A percentile compares a stretch with the other conserved stretches of the same genome.
These are phyloP conservation scores for Bryoglossum gracile DNA, from an alignment of 495 filamentous ascomycete genomes.

Conservation along the genomic window DNA sequence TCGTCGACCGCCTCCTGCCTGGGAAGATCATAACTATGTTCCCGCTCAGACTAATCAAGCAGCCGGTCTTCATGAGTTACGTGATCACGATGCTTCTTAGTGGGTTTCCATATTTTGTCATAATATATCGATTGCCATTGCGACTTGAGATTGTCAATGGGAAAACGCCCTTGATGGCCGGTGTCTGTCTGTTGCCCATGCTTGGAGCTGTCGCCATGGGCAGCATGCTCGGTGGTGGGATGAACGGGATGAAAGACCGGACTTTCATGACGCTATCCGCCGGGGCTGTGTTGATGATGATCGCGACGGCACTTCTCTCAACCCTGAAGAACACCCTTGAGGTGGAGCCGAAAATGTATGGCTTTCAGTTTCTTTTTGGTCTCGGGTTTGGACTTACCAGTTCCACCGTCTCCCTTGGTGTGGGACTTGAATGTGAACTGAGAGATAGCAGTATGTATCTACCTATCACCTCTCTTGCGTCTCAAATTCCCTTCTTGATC, in stretches of 20 bases:
- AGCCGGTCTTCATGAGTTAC: slow-evolving; percentile 35
- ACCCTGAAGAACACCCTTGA: slow-evolving; percentile 22
- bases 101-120: slow-evolving; percentile 50
- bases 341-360: slow-evolving; percentile 25
- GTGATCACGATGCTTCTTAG: slow-evolving; percentile 40
- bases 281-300: slow-evolving; percentile 41
- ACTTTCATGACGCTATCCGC: slow-evolving; percentile 43
- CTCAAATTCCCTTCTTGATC: background rate
- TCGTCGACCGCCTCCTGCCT: slow-evolving; percentile 33
- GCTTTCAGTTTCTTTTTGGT: slow-evolving; percentile 28
- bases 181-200: slow-evolving; percentile 52
- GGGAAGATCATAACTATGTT: slow-evolving; percentile 38
- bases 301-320: slow-evolving; percentile 45
- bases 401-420: slow-evolving; percentile 10
- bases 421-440: slow-evolving; percentile 9
- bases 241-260: slow-evolving; percentile 39
- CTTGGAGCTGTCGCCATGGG: slow-evolving; percentile 44
- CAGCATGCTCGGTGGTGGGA: slow-evolving; percentile 40
- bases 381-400: slow-evolving; percentile 28
- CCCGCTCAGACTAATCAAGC: slow-evolving; percentile 31
- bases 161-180: slow-evolving; percentile 42
- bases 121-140: slow-evolving; percentile 52
- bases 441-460: slow-evolving; percentile 15
- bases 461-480: background rate
- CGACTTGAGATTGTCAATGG: slow-evolving; percentile 51